Evolutionary conservation across 768 basidiomycete genomes (phyloP), one percentile per base, ranked within the genome.

Genomic region (Panaeolus papilionaceus): DNA sequence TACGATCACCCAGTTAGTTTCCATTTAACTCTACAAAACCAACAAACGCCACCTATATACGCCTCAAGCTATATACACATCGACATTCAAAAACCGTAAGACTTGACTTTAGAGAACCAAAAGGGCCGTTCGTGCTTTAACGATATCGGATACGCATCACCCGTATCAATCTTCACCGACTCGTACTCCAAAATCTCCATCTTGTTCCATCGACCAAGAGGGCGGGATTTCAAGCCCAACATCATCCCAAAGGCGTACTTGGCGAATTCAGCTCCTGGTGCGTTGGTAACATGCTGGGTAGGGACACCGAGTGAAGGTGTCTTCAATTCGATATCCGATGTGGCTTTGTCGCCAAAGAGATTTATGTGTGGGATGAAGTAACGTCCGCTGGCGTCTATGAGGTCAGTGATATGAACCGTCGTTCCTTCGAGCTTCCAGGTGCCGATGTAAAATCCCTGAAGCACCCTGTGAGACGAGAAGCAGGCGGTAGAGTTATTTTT

Each of bases 101-200:
- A 94, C 75, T 85, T 84, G 71, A 95, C 93, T 78, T 92, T 95
- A 47, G 94, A 96, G 79, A 98, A 98, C 90, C 92, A 96, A 76
- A 94, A 97, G n/a, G 94, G 88, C 65, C 93, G 84, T 75, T 95
- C 94, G 71, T 95, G 89, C 74, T 93, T 94, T 71, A 96, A 79
- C 10, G 87, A 81, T 37, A 97, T 80, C 18, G 90, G 88, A 10
- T 85, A 75, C 12, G 85, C 81, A 74, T 95, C 94, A 2, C 93
- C 94, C 18, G 85, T 91, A 67, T 86, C 88, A n/a, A 92, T 71
- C 66, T 92, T 86, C 4, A 96, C 86, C 0, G 92, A 92, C 64
- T 91, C 85, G 76, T 97, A 97, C 11, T 84, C 82, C 54, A 82
- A 74, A 23, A 96, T 84, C 64, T 93, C 89, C 68, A 97, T 83